phyloP scores from a whole-genome alignment of 495 filamentous ascomycete genomes.

The Parmelia sp. region DNA sequence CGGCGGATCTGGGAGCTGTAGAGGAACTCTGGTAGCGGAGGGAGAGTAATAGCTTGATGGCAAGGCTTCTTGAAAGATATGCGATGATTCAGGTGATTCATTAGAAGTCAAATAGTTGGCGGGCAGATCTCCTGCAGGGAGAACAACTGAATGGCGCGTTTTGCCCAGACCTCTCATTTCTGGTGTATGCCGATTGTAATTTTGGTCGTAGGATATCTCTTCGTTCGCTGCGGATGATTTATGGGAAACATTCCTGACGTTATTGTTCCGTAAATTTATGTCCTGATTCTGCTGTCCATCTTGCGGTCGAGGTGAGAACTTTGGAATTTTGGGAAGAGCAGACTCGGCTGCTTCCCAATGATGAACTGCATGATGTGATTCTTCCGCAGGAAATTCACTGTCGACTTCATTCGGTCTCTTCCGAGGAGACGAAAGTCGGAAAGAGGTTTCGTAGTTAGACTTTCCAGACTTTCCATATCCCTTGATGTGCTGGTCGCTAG shows the following conservation, averaged over 20 bases:
- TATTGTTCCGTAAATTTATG: not conserved
- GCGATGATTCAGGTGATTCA: slow-evolving; percentile 4
- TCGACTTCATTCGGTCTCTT: slow-evolving; percentile 8
- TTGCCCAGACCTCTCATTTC: not conserved
- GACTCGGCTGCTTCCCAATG: slow-evolving; percentile 4
- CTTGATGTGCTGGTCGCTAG: too few species aligned
- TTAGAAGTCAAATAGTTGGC: slow-evolving; percentile 8
- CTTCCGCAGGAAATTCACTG: not conserved
- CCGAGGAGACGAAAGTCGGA: not conserved
- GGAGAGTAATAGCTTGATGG: not conserved
- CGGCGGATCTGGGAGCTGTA: not conserved
- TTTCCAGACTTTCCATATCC: too few species aligned
- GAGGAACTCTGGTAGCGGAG: not conserved
- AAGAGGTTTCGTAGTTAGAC: not conserved
- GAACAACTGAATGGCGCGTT: not conserved
- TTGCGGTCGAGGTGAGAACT: not conserved
- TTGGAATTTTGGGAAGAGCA: not conserved
- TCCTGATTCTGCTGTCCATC: not conserved
- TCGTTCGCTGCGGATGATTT: not conserved
- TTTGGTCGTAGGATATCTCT: not conserved
- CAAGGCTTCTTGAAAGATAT: not conserved
- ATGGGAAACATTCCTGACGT: not conserved
- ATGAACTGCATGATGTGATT: not conserved
- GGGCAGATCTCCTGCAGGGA: not conserved
- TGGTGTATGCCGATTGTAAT: too few species aligned